phyloP scores from a whole-genome alignment of 352 stramenopile species.

The Elongisporangium undulatum region DNA sequence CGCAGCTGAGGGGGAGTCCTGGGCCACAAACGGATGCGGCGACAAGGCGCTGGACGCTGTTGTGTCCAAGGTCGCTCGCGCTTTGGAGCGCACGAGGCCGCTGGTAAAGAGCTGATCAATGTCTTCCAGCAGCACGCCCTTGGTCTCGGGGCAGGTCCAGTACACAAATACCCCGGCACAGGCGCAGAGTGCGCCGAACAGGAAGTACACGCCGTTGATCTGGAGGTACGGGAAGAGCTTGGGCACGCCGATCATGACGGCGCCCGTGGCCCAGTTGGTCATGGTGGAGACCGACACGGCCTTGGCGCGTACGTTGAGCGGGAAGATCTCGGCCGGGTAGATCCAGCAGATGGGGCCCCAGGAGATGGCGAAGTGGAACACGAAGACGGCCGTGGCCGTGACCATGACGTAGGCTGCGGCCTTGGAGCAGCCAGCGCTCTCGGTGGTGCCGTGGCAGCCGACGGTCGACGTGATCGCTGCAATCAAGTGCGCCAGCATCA shows the following conservation, averaged over 20 bases:
- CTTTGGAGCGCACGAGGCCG: constrained; percentile 3
- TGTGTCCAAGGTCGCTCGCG: neutral
- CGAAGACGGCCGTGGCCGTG: constrained; percentile 24
- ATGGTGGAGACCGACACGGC: constrained; percentile 33
- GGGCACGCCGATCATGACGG: constrained; percentile 32
- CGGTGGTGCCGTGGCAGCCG: constrained; percentile 24
- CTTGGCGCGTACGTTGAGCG: constrained; percentile 34
- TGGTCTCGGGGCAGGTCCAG: constrained; percentile 36
- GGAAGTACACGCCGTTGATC: constrained; percentile 45
- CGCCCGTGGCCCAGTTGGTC: constrained; percentile 27
- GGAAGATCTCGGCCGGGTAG: constrained; percentile 58
- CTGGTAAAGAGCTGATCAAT: constrained; percentile 28
- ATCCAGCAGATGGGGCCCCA: constrained; percentile 59
- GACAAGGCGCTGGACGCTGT: neutral
- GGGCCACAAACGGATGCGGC: neutral
- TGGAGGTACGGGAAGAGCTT: constrained; percentile 47
- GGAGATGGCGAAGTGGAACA: constrained; percentile 53
- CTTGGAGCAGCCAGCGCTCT: constrained; percentile 14
- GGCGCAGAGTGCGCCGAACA: constrained; percentile 38
- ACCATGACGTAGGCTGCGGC: constrained; percentile 31
- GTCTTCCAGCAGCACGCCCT: constrained; percentile 32
- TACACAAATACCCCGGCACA: constrained; percentile 27
- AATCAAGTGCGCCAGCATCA: constrained; percentile 36
- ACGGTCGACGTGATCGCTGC: constrained; percentile 27
- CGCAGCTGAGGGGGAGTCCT: neutral